phyloP scores from a whole-genome alignment of 1,284 basidiomycete species.

The Polyporus tsugae region DNA sequence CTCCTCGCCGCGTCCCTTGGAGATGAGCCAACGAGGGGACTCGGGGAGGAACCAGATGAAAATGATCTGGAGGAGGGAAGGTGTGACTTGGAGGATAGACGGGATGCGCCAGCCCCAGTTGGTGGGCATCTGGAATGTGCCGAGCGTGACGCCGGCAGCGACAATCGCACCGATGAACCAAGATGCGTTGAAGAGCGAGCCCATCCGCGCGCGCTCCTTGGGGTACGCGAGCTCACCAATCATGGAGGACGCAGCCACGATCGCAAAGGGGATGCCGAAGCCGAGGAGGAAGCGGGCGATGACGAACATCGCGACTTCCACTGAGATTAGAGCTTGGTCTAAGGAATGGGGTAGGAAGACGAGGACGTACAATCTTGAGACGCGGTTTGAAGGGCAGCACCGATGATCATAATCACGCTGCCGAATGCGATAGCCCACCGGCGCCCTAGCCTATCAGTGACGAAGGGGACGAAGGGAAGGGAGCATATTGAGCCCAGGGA shows the following conservation, averaged over 20 bases:
- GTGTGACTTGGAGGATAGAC: constrained; percentile 64
- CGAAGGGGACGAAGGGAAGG: constrained; percentile 70
- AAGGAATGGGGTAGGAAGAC: not conserved
- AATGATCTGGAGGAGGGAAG: constrained; percentile 59
- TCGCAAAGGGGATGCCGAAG: constrained; percentile 63
- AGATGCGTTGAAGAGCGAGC: constrained; percentile 61
- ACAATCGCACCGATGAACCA: constrained; percentile 55
- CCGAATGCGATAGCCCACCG: constrained; percentile 65
- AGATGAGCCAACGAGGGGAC: constrained; percentile 66
- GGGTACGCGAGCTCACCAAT: constrained; percentile 63
- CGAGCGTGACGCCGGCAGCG: constrained; percentile 54
- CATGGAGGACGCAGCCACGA: constrained; percentile 56
- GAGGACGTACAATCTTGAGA: constrained; percentile 61
- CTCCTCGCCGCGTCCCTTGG: constrained; percentile 55
- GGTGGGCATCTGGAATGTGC: constrained; percentile 58
- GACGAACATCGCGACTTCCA: constrained; percentile 54
- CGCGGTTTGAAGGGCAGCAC: constrained; percentile 71
- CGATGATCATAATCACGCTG: constrained; percentile 67
- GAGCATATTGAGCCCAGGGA: constrained; percentile 62
- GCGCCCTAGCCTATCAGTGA: constrained; percentile 72
- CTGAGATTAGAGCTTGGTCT: not conserved
- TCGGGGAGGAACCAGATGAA: constrained; percentile 66
- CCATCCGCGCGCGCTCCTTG: constrained; percentile 57
- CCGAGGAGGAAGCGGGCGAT: constrained; percentile 59
- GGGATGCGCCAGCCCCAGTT: constrained; percentile 70